Evolutionary conservation across 2,329 filamentous ascomycete species (phyloP), one percentile per base, ranked within the genome.

Genomic region (Aureobasidium sp.): DNA sequence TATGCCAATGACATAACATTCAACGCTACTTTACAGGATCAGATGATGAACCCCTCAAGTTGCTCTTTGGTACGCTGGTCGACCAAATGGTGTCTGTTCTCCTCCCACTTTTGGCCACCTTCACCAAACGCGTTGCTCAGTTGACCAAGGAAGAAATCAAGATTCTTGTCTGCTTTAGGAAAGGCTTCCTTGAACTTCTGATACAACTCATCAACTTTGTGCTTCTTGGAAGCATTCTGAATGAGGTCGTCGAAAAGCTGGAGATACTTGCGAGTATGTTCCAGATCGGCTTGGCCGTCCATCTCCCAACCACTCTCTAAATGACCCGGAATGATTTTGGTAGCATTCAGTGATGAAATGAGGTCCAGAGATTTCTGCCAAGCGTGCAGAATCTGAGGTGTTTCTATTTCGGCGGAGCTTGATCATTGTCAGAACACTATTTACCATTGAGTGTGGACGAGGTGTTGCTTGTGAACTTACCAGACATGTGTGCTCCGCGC

Each of bases 81-180:
- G 31, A 58, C 54, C 15, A 27, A 37, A 8, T 73, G 70, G 63
- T 70, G 70, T 48, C 68, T 63, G 53, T 72, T 74, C 61, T 71
- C 72, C 63, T 72, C 70, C 69, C 71, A 72, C 0, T 68, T 62
- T 39, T 67, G 49, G 0, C 71, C 71, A 0, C 71, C 71, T 54
- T 71, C 67, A 0, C 71, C 71, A 50, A 70, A 73, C 35, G 71
- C 69, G 56, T 72, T 72, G 24, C 67, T 66, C 54, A 73, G 47
- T 63, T 73, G 69, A 5, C 70, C 70, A 19, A 74, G 29, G 62
- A 74, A 73, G 66, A 73, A 73, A 19, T 72, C 69, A n/a, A 71
- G 57, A 17, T 73, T 73, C 63, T 70, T 68, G 3, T 68, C 63
- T 6, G 66, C 68, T 37, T 69, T 60, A 9, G 70, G 70, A 47